Percentiles rank a stretch among this genome's conserved stretches.
phyloP scores from a whole-genome alignment of 2,329 filamentous ascomycete genomes.

The Ceratocystis lukuohia region DNA sequence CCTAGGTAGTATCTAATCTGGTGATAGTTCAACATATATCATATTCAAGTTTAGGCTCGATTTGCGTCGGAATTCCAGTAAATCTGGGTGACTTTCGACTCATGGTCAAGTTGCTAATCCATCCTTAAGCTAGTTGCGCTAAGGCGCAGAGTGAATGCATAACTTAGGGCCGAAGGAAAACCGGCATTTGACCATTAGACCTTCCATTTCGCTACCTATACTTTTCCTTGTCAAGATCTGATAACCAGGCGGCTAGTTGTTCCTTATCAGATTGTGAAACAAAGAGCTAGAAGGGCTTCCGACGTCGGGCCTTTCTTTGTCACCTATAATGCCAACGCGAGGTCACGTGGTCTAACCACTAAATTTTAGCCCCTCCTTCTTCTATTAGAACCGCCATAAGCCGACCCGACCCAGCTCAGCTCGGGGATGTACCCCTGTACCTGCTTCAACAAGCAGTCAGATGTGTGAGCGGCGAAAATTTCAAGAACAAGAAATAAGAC shows the following conservation, averaged over 20 bases:
- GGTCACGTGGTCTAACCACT: not conserved
- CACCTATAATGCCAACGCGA: not conserved
- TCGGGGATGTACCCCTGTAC: not conserved
- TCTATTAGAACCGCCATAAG: not conserved
- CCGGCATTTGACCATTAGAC: not conserved
- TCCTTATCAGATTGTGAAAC: not conserved
- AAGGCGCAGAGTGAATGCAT: not conserved
- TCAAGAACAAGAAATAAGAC: not conserved
- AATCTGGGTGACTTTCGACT: too few species aligned
- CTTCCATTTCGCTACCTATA: not conserved
- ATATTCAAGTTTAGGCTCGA: too few species aligned
- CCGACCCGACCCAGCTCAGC: not conserved
- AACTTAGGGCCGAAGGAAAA: not conserved
- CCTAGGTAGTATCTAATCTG: too few species aligned
- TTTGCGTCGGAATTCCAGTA: too few species aligned
- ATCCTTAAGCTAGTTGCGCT: too few species aligned
- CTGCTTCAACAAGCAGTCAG: not conserved
- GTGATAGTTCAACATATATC: too few species aligned
- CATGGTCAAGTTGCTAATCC: too few species aligned
- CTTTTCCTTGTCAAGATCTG: not conserved
- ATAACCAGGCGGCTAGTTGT: not conserved
- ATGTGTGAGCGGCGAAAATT: not conserved
- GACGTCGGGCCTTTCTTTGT: not conserved
- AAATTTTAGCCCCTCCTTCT: not conserved
- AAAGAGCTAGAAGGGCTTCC: not conserved